Conservation (phyloP, 2,329 filamentous ascomycete species). For the Talaromyces sp. region DNA sequence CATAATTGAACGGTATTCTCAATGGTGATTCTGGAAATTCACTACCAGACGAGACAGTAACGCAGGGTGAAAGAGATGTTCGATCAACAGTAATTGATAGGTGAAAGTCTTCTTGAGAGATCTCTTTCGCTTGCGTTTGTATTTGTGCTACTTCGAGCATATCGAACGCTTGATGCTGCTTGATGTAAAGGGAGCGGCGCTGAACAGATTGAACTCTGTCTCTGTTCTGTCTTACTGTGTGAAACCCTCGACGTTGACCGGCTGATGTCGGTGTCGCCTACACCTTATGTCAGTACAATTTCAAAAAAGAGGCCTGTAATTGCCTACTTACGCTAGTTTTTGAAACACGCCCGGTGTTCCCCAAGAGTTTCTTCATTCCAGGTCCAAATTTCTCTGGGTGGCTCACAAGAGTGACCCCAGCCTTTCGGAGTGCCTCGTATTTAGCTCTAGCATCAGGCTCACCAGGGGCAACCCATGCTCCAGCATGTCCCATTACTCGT, state of each 20-base stretch:
- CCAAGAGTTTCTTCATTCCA: slow-evolving; percentile 62
- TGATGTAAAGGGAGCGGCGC: slow-evolving; percentile 55
- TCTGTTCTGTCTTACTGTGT: slow-evolving; percentile 42
- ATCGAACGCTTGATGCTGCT: slow-evolving; percentile 52
- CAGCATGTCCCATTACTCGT: slow-evolving; percentile 74
- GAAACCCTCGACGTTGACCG: slow-evolving; percentile 50
- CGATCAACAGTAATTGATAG: slow-evolving; percentile 66
- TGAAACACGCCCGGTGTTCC: slow-evolving; percentile 32
- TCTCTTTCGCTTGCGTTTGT: slow-evolving; percentile 38
- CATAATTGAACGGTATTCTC: slow-evolving; percentile 63
- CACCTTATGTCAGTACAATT: slow-evolving; percentile 2
- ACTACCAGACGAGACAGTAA: slow-evolving; percentile 58
- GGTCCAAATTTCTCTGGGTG: slow-evolving; percentile 73
- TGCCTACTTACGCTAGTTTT: slow-evolving; percentile 23
- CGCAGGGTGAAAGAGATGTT: slow-evolving; percentile 58
- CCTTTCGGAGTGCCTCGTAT: slow-evolving; percentile 62
- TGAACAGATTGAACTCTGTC: slow-evolving; percentile 30
- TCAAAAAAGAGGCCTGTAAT: slow-evolving; percentile 15
- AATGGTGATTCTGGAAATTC: slow-evolving; percentile 45
- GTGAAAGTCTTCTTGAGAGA: slow-evolving; percentile 45
- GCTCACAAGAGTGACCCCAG: slow-evolving; percentile 67
- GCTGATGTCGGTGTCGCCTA: slow-evolving; percentile 25
- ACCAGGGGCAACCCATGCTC: slow-evolving; percentile 66
- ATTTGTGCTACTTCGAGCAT: slow-evolving; percentile 55
- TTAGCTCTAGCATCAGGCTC: slow-evolving; percentile 66